phyloP scores from a whole-genome alignment of 805 yeast genomes.

The Yarrowia sp. region DNA sequence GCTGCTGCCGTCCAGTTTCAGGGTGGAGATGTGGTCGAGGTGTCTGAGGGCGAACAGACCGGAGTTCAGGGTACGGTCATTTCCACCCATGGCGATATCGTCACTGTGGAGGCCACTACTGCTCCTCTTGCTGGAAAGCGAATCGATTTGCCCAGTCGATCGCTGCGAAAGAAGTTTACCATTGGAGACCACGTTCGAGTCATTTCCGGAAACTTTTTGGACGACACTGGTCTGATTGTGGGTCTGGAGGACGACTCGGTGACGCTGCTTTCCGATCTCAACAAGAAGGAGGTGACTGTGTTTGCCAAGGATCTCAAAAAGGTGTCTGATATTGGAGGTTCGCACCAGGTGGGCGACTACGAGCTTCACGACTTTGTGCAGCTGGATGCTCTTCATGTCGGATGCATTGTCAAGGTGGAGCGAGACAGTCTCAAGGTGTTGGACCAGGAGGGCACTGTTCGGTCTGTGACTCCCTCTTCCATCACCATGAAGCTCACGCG shows the following conservation, averaged over 20 bases:
- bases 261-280: conserved; percentile 83
- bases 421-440: conserved; percentile 78
- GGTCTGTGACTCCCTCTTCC: conserved; percentile 72
- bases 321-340: conserved; percentile 81
- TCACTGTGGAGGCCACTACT: conserved; percentile 47
- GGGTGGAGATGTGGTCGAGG: conserved; percentile 92
- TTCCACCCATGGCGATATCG: conserved; percentile 62
- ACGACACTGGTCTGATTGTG: conserved; percentile 93
- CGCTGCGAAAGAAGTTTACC: conserved; percentile 77
- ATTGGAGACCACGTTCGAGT: conserved; percentile 96
- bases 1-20: conserved; percentile 65
- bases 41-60: conserved; percentile 88
- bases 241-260: conserved; percentile 79
- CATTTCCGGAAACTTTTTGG: conserved; percentile 83
- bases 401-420: conserved; percentile 86
- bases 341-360: conserved; percentile 70
- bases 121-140: conserved; percentile 52
- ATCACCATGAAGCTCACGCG: conserved; percentile 72
- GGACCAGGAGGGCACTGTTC: conserved; percentile 73
- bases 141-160: conserved; percentile 76
- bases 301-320: conserved; percentile 87
- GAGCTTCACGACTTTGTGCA: conserved; percentile 88
- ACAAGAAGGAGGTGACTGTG: conserved; percentile 83
- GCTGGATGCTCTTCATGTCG: conserved; percentile 78
- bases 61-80: conserved; percentile 79